These are phyloP conservation scores for Debaryomyces subglobosus DNA, from an alignment of 1,139 yeast genomes.

Conservation along the genomic window DNA sequence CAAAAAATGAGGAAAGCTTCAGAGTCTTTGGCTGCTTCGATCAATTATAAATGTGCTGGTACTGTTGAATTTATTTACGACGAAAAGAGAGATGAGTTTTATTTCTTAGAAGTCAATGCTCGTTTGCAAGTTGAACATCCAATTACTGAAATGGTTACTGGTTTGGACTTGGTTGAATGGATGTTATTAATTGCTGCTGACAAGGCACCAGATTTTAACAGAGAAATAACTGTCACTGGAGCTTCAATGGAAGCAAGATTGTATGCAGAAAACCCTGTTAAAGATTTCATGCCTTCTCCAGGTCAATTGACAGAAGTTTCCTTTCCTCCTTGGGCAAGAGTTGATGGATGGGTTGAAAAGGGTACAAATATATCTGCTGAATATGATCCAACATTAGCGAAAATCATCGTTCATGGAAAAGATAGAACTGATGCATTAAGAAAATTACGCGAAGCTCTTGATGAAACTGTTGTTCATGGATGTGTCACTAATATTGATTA, in stretches of 20 bases:
- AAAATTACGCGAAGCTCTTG: conserved; percentile 76
- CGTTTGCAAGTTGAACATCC: conserved; percentile 98
- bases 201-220: conserved; percentile 74
- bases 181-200: conserved; percentile 93
- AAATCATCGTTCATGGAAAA: conserved; percentile 90
- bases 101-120: conserved; percentile 94
- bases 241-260: conserved; percentile 96
- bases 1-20: conserved; percentile 78
- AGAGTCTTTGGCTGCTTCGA: conserved; percentile 73
- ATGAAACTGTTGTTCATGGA: conserved; percentile 86
- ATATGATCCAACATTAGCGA: conserved; percentile 95
- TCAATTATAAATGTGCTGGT: conserved; percentile 95
- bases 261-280: conserved; percentile 95
- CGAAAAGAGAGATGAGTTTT: conserved; percentile 80
- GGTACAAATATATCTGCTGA: conserved; percentile 93
- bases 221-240: conserved; percentile 65
- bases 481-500: conserved; percentile 90
- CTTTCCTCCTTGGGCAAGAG: conserved; percentile 89
- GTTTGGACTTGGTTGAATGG: conserved; percentile 94
- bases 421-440: conserved; percentile 82
- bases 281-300: conserved; percentile 93
- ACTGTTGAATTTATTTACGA: conserved; percentile 96
- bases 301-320: conserved; percentile 86
- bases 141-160: conserved; percentile 92
- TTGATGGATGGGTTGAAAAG: conserved; percentile 90